Evolutionary conservation across 2,329 filamentous ascomycete species (phyloP).

Genomic region (Drechslerella coelobrocha): DNA sequence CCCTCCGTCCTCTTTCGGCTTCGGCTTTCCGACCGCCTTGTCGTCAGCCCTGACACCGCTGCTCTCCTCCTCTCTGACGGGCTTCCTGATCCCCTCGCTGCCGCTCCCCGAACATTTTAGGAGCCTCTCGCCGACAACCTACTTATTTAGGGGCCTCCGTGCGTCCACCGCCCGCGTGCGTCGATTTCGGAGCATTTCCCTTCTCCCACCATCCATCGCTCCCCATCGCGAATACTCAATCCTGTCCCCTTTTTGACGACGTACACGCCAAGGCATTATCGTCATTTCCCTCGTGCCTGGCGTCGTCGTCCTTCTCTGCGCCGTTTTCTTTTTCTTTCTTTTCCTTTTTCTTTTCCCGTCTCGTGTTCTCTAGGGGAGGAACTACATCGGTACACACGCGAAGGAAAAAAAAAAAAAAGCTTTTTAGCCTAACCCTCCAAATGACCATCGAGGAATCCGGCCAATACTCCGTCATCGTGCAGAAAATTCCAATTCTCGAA

Average conservation of each 20-base stretch:
- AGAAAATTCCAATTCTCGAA: conserved; percentile 32
- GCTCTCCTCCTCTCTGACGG: conserved; percentile 50
- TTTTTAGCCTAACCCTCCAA: conserved; percentile 2
- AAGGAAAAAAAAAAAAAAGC: background rate
- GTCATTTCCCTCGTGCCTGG: background rate
- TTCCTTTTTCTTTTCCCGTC: no score
- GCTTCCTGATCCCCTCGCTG: conserved; percentile 47
- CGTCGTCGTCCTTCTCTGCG: background rate
- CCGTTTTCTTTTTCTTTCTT: no score
- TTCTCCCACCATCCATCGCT: background rate
- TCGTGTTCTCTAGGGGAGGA: no score
- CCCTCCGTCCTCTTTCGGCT: conserved; percentile 52
- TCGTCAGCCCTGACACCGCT: conserved; percentile 40
- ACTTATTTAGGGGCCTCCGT: background rate
- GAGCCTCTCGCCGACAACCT: conserved; percentile 5
- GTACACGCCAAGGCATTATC: background rate
- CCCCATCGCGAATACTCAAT: background rate
- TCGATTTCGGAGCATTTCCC: background rate
- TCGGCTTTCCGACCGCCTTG: conserved; percentile 44
- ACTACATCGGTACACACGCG: background rate
- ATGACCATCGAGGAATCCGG: conserved; percentile 47
- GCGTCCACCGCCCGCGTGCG: background rate
- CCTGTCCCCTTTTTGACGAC: background rate
- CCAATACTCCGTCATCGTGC: conserved; percentile 45
- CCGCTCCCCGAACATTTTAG: conserved; percentile 32